phyloP scores from a whole-genome alignment of 2,329 filamentous ascomycete genomes.

The Venturia carpophila region DNA sequence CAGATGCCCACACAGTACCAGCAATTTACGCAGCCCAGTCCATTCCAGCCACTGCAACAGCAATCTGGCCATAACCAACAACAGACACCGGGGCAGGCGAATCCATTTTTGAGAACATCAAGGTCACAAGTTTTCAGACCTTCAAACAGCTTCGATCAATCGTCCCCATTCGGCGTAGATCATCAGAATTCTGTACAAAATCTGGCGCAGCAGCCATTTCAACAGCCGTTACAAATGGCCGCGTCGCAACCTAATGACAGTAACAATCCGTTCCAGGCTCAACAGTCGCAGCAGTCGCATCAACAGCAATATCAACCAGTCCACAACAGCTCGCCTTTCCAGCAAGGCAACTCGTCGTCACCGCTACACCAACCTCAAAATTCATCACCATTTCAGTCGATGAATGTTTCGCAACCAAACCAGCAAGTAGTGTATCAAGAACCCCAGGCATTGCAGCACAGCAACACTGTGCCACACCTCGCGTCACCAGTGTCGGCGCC shows the following conservation, averaged over 20 bases:
- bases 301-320: constrained; percentile 21
- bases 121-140: constrained; percentile 37
- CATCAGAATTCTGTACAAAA: not conserved
- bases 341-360: constrained; percentile 24
- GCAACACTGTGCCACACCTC: constrained; percentile 29
- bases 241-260: not conserved
- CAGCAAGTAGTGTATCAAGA: constrained; percentile 21
- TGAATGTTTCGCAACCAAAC: constrained; percentile 14
- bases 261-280: constrained; percentile 15
- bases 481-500: constrained; percentile 23
- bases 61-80: constrained; percentile 20
- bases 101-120: constrained; percentile 38
- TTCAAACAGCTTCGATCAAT: constrained; percentile 18
- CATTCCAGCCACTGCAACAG: constrained; percentile 14
- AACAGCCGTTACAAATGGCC: not conserved
- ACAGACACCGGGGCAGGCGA: constrained; percentile 22
- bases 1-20: constrained; percentile 34
- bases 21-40: constrained; percentile 24
- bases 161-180: not conserved
- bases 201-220: not conserved
- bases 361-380: constrained; percentile 22
- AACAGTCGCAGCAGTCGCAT: constrained; percentile 17
- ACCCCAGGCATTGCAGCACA: constrained; percentile 20
- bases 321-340: constrained; percentile 20
- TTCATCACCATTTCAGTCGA: constrained; percentile 14